Evolutionary conservation across 306 rosid genomes (phyloP).

Genomic region (Sophora flavescens): DNA sequence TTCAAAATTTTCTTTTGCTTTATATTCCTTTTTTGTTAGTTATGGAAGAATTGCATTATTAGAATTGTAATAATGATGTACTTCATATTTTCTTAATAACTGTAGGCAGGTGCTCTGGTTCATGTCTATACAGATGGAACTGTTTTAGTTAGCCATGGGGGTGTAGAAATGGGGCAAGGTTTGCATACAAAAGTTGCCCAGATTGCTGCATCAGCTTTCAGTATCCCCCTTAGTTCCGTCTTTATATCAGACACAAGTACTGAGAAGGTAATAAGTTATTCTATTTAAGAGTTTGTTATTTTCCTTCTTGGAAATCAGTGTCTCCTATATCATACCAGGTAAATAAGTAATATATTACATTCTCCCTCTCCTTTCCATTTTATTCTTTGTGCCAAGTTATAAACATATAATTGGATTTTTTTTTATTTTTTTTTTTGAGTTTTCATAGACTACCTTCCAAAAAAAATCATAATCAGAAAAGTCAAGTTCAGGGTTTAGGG

Average conservation of each 20-base stretch:
- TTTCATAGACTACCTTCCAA: not conserved
- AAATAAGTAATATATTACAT: not conserved
- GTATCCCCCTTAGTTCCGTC: slow-evolving; percentile 86
- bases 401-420: too few species aligned
- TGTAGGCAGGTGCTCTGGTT: slow-evolving; percentile 97
- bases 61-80: slow-evolving; percentile 21
- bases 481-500: slow-evolving; percentile 16
- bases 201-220: slow-evolving; percentile 94
- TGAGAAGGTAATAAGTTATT: slow-evolving; percentile 75
- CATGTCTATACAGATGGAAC: slow-evolving; percentile 97
- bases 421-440: not conserved
- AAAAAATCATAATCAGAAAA: not conserved
- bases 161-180: slow-evolving; percentile 99
- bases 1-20: slow-evolving; percentile 11
- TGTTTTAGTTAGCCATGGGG: slow-evolving; percentile 94
- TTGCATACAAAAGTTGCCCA: slow-evolving; percentile 96
- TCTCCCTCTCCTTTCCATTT: too few species aligned
- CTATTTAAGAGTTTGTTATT: slow-evolving; percentile 17
- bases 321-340: not conserved
- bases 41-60: slow-evolving; percentile 25
- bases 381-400: too few species aligned
- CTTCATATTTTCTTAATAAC: slow-evolving; percentile 43
- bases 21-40: slow-evolving; percentile 34
- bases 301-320: slow-evolving; percentile 33
- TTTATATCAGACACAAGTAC: slow-evolving; percentile 96